Percentiles rank a stretch among this genome's conserved stretches.
Evolutionary conservation across 2,329 filamentous ascomycete species (phyloP).

Genomic region (Coleophoma cylindrospora): DNA sequence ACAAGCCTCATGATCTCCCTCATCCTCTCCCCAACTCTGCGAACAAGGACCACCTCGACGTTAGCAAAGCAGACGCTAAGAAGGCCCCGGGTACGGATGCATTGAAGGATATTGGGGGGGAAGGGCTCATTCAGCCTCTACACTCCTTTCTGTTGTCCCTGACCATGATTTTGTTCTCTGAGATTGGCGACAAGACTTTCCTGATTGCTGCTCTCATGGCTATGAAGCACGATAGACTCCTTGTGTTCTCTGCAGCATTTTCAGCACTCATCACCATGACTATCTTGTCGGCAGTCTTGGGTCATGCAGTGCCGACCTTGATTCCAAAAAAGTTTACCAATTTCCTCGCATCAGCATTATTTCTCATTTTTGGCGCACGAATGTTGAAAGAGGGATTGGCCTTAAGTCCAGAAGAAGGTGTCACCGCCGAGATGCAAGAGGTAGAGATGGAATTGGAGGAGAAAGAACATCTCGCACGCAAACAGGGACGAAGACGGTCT

Average conservation of each 20-base stretch:
- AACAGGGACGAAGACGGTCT: constrained; percentile 59
- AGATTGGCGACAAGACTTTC: constrained; percentile 98
- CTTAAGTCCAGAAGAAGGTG: constrained; percentile 86
- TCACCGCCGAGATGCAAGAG: constrained; percentile 96
- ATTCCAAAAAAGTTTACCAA: constrained; percentile 90
- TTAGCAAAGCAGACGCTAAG: constrained; percentile 36
- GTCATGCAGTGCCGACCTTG: constrained; percentile 84
- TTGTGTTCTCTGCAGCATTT: constrained; percentile 95
- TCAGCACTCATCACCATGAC: constrained; percentile 92
- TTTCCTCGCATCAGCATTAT: constrained; percentile 77
- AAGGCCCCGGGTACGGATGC: constrained; percentile 25
- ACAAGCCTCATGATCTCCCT: constrained; percentile 70
- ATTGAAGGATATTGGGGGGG: constrained; percentile 37
- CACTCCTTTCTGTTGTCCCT: constrained; percentile 91
- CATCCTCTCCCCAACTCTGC: constrained; percentile 63
- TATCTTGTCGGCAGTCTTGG: constrained; percentile 83
- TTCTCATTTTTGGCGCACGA: constrained; percentile 83
- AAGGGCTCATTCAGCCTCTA: constrained; percentile 67
- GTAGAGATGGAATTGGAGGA: constrained; percentile 91
- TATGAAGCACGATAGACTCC: constrained; percentile 91
- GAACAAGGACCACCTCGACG: constrained; percentile 58
- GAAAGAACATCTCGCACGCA: constrained; percentile 74
- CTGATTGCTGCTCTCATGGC: constrained; percentile 96
- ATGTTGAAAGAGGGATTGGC: constrained; percentile 80
- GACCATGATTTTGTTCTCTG: constrained; percentile 96